A percentile compares a stretch with the other conserved stretches of the same genome.
phyloP scores from a whole-genome alignment of 495 filamentous ascomycete species.

The Sporormia fimetaria region DNA sequence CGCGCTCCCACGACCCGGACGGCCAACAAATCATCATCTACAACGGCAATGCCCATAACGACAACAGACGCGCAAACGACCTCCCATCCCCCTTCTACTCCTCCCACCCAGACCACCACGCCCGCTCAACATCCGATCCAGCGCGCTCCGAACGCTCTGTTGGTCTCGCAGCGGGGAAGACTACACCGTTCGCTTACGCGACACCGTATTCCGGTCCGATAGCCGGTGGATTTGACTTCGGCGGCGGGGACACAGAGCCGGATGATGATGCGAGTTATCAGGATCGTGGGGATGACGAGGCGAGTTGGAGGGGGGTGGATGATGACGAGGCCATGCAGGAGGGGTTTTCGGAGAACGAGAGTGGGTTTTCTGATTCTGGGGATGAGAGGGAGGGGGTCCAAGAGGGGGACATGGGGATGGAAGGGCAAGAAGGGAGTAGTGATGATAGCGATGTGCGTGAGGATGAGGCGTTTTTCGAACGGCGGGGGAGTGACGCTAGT shows the following conservation, averaged over 20 bases:
- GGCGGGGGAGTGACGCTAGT: background rate
- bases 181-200: slow-evolving; percentile 19
- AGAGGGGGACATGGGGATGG: background rate
- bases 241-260: slow-evolving; percentile 14
- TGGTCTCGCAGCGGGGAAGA: slow-evolving; percentile 8
- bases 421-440: slow-evolving; percentile 3
- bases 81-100: slow-evolving; percentile 15
- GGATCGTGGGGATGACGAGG: slow-evolving; percentile 9
- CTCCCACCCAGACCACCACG: slow-evolving; percentile 10
- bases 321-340: background rate
- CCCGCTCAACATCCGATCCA: slow-evolving; percentile 16
- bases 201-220: slow-evolving; percentile 19
- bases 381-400: background rate
- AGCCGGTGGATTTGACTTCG: slow-evolving; percentile 2
- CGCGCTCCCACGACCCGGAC: background rate
- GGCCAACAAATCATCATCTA: slow-evolving; percentile 2
- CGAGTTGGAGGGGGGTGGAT: slow-evolving; percentile 15
- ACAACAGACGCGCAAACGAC: slow-evolving; percentile 12
- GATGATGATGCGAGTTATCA: slow-evolving; percentile 10
- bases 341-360: background rate
- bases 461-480: slow-evolving; percentile 12
- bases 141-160: slow-evolving; percentile 10
- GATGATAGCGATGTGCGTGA: slow-evolving; percentile 9
- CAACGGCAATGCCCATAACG: slow-evolving; percentile 11
- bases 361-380: slow-evolving; percentile 1